Conservation (phyloP, 352 stramenopile genomes). For the Globisporangium uncinulatum region DNA sequence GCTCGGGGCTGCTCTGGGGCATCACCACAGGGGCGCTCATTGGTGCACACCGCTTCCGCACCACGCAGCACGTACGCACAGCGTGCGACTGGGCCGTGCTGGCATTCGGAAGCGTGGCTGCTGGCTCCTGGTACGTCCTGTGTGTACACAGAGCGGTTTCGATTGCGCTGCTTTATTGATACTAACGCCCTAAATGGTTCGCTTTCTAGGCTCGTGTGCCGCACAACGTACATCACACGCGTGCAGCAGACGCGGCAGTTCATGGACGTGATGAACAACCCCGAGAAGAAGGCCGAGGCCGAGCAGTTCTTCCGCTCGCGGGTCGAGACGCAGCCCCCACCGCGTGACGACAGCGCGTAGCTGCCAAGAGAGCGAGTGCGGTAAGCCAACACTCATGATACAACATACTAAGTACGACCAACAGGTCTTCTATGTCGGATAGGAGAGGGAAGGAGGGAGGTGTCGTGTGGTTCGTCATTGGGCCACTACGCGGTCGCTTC, state of each 20-base stretch:
- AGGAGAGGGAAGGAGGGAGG: too few species aligned
- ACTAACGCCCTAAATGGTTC: background rate
- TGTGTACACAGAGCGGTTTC: too few species aligned
- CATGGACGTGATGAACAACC: conserved; percentile 85
- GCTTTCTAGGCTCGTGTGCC: conserved; percentile 48
- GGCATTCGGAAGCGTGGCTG: conserved; percentile 51
- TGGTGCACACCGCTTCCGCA: conserved; percentile 66
- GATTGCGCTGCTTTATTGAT: background rate
- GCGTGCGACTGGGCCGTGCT: conserved; percentile 64
- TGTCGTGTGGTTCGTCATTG: too few species aligned
- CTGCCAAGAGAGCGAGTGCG: background rate
- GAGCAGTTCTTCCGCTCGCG: conserved; percentile 70
- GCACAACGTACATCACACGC: conserved; percentile 39
- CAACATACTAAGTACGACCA: too few species aligned
- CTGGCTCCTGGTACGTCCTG: conserved; percentile 38
- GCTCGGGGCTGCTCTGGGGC: conserved; percentile 71
- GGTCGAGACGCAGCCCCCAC: conserved; percentile 27
- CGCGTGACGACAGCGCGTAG: background rate
- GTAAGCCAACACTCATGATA: too few species aligned
- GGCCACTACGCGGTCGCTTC: too few species aligned
- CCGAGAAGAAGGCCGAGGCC: conserved; percentile 58
- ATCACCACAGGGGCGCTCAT: conserved; percentile 56
- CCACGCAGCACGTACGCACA: conserved; percentile 39
- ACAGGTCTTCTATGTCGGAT: too few species aligned
- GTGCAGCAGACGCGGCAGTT: conserved; percentile 65